Base-by-base conservation (phyloP, 2,329 filamentous ascomycete genomes). In the Raffaelea deltoideospora region DNA sequence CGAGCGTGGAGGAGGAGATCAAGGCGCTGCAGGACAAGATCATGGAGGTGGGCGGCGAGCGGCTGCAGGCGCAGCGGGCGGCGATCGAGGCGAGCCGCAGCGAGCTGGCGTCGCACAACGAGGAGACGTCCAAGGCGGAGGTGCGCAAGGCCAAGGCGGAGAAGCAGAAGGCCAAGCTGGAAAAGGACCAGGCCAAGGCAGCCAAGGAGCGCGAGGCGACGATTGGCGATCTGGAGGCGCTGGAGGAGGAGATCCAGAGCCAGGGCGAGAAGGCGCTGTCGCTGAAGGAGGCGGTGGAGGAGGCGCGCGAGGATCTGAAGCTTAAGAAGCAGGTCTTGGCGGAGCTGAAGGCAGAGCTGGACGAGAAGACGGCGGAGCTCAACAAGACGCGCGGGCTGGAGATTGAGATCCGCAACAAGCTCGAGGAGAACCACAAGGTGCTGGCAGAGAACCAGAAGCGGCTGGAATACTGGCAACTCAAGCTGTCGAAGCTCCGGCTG, bases 391-490 rank as follows among this genome's bases (percentile, higher is more conserved):
- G 88, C 10, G 87, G 85, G 1, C 65, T 79, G 3, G 90, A 98
- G 56, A 95, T 98, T 42, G 90, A 98, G 58, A 95, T 96, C 86
- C 81, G 83, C 44, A 96, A 96, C 59, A 93, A 93, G 61, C 76
- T 98, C 2, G 90, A 96, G 52, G 88, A 96, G 53, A 90, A 88
- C 54, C 82, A 94, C 46, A 98, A 98, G 60, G 73, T 79, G 10
- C 69, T 96, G 13, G 58, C 63, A 0, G 88, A 96, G 51, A 94
- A 92, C 56, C 77, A 92, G 54, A 87, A 83, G 58, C 76, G 82
- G 41, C 69, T 82, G 29, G 70, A 68, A 27, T 84, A 94, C 61
- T 96, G 87, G 86, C 66, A 86, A 37, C 84, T 94, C 41, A 95
- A 96, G 61, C 65, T 93, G 9, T 67, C 69, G 36, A 96, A 94